These are phyloP conservation scores for Dillenia turbinata DNA, from an alignment of 164 flowering plant genomes.

Conservation along the genomic window DNA sequence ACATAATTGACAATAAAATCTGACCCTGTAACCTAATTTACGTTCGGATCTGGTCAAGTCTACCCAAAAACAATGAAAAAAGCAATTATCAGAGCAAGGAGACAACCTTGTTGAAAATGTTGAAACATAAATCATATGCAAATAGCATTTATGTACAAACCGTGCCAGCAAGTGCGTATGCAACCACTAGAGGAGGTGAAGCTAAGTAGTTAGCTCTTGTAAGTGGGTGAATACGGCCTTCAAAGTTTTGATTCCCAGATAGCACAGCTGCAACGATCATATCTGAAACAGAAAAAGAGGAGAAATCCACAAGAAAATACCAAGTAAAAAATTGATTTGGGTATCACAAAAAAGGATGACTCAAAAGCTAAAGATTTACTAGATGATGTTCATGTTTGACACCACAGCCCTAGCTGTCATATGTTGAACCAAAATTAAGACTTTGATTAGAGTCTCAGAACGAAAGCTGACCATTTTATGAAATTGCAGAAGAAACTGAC, in stretches of 20 bases:
- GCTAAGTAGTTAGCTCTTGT: conserved; percentile 97
- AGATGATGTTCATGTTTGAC: not conserved
- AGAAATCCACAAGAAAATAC: not conserved
- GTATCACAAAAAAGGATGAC: not conserved
- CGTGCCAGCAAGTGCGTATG: conserved; percentile 97
- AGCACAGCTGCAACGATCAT: conserved; percentile 90
- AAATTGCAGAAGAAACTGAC: conserved; percentile 63
- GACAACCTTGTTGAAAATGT: not conserved
- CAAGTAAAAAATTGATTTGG: not conserved
- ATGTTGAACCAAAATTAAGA: no score
- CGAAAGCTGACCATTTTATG: conserved; percentile 57
- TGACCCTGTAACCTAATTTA: no score
- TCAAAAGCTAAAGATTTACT: not conserved
- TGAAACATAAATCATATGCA: not conserved
- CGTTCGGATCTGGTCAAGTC: no score
- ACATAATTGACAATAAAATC: not conserved
- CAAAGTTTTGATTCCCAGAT: conserved; percentile 96
- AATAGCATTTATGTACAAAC: conserved; percentile 25
- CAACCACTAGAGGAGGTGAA: conserved; percentile 97
- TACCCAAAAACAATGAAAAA: not conserved
- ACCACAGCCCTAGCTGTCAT: not conserved
- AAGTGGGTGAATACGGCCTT: conserved; percentile 95
- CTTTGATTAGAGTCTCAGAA: not conserved
- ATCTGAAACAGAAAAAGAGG: conserved; percentile 36
- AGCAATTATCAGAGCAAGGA: not conserved